These are phyloP conservation scores for Tephrocybe sp. DNA, from an alignment of 768 basidiomycete species.

Conservation along the genomic window DNA sequence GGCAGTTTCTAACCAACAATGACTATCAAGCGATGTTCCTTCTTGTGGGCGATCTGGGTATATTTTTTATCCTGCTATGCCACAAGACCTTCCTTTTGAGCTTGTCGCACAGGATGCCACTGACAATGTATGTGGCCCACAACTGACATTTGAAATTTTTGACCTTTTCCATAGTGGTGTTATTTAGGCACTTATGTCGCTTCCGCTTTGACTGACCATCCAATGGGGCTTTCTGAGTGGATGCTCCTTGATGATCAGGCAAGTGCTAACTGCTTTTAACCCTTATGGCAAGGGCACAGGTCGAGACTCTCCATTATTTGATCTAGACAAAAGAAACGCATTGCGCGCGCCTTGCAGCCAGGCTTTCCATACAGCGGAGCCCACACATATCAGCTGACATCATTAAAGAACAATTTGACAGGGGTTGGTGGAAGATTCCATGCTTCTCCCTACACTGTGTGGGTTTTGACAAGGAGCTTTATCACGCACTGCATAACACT, in stretches of 20 bases:
- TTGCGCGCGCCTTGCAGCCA: conserved; percentile 19
- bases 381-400: conserved; percentile 11
- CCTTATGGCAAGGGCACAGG: background rate
- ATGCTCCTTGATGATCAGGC: conserved; percentile 29
- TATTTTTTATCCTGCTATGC: conserved; percentile 25
- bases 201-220: conserved; percentile 15
- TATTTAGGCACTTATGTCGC: conserved; percentile 27
- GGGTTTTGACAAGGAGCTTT: conserved; percentile 21
- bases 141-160: background rate
- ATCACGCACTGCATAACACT: conserved; percentile 10
- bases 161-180: conserved; percentile 21
- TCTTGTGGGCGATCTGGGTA: conserved; percentile 25
- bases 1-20: too few relatives aligned
- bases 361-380: conserved; percentile 1
- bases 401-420: conserved; percentile 23
- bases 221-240: conserved; percentile 33
- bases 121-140: conserved; percentile 14
- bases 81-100: conserved; percentile 21
- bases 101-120: conserved; percentile 25
- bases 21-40: conserved; percentile 15
- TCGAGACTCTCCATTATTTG: background rate
- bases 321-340: conserved; percentile 21
- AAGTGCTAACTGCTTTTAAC: background rate
- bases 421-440: conserved; percentile 23
- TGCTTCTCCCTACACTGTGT: conserved; percentile 26